Evolutionary conservation across 2,329 filamentous ascomycete genomes (phyloP).

Genomic region (Fusarium robinianum): DNA sequence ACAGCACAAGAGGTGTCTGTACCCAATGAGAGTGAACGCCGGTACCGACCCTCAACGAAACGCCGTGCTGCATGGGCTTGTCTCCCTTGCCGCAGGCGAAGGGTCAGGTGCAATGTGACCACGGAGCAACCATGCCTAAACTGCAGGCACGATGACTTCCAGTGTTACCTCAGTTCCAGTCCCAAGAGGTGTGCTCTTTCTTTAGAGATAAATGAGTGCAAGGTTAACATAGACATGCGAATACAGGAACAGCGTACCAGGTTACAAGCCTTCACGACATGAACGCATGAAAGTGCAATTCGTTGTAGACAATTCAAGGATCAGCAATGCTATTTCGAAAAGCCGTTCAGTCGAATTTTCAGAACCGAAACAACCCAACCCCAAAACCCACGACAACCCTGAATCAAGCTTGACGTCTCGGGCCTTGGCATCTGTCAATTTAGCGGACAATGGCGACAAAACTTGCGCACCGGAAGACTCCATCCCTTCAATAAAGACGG

Average conservation of each 20-base stretch:
- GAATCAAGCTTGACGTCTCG: too few species aligned
- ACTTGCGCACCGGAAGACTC: too few species aligned
- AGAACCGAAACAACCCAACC: too few species aligned
- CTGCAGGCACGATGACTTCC: not conserved
- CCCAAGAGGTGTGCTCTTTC: not conserved
- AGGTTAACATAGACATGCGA: not conserved
- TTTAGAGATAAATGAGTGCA: not conserved
- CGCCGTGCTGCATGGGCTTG: not conserved
- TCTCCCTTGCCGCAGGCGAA: not conserved
- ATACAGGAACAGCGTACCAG: not conserved
- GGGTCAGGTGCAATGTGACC: not conserved
- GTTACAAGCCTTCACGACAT: not conserved
- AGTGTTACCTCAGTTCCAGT: not conserved
- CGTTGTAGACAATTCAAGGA: not conserved
- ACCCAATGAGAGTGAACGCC: too few species aligned
- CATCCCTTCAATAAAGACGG: too few species aligned
- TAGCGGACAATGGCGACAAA: too few species aligned
- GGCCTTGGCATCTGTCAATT: too few species aligned
- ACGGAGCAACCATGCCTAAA: slow-evolving; percentile 1
- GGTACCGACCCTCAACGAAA: not conserved
- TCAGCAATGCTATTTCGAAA: not conserved
- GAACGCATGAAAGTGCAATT: not conserved
- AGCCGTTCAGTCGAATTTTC: not conserved
- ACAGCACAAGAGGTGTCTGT: too few species aligned
- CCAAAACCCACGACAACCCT: too few species aligned